phyloP scores from a whole-genome alignment of 2,329 filamentous ascomycete species.

The Colletotrichum destructivum region DNA sequence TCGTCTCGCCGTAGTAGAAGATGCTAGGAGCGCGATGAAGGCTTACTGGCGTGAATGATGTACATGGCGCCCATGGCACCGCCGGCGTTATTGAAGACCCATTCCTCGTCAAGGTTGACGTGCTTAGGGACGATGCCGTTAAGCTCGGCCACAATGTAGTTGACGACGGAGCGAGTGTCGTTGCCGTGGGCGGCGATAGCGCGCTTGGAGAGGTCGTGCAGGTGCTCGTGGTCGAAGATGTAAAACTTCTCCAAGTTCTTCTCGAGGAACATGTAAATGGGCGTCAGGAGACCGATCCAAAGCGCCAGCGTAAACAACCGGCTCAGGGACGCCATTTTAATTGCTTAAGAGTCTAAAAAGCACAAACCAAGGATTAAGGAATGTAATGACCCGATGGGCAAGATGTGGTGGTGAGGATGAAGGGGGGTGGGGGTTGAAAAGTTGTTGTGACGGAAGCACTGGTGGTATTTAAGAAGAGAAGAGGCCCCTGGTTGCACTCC shows the following conservation, averaged over 20 bases:
- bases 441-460: slow-evolving; percentile 19
- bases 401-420: not conserved
- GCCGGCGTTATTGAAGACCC: slow-evolving; percentile 93
- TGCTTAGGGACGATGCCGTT: slow-evolving; percentile 66
- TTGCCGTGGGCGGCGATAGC: slow-evolving; percentile 80
- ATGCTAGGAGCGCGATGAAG: not conserved
- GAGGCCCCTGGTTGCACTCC: slow-evolving; percentile 23
- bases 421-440: not conserved
- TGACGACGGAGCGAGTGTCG: slow-evolving; percentile 78
- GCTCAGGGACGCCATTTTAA: slow-evolving; percentile 44
- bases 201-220: slow-evolving; percentile 78
- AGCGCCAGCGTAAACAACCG: slow-evolving; percentile 67
- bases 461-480: slow-evolving; percentile 19
- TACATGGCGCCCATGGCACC: slow-evolving; percentile 95
- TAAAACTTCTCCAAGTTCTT: slow-evolving; percentile 77
- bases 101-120: slow-evolving; percentile 82
- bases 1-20: too few species aligned
- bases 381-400: slow-evolving; percentile 22
- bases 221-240: slow-evolving; percentile 79
- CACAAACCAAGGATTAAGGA: slow-evolving; percentile 9
- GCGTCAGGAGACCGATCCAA: slow-evolving; percentile 68
- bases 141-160: slow-evolving; percentile 80
- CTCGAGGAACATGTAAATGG: slow-evolving; percentile 70
- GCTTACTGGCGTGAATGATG: slow-evolving; percentile 87
- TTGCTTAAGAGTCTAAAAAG: slow-evolving; percentile 6